Base-by-base conservation (phyloP, 225 moss, liverwort and hornwort genomes). In the Neckera pumila region DNA sequence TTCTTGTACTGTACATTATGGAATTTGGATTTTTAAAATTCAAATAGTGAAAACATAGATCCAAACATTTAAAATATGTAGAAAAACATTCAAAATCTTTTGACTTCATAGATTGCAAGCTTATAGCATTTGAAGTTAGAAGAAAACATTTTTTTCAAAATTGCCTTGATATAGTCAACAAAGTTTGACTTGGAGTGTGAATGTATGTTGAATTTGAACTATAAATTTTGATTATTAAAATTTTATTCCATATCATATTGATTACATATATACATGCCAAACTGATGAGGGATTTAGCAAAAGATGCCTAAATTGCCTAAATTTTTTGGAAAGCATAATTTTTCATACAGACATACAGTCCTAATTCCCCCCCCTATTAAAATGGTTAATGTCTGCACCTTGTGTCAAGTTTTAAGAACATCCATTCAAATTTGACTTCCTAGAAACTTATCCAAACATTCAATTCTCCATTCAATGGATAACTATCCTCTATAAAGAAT, bases 291-390 rank as follows among this genome's bases (percentile, higher is more conserved):
- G 5, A 1, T 14, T 71, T 15, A 26, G 16, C 3, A 43, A 43
- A 17, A 17, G 10, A 72, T 72, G 27, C 2, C 2, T 0, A 3
- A 43, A 28, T 42, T 9, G 3, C 5, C 1, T 8, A 15, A 26
- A 1, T 8, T 42, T 42, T 9, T 9, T 0, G 0, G 0, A 2
- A 1, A 71, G 0, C 0, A 9, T 27, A 42, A 9, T 15, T 42
- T 71, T 27, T 71, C 26, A 71, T 3, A 26, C 3, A 3, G 2
- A 27, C 45, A 45, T n/a, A n/a, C n/a, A n/a, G n/a, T n/a, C n/a
- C n/a, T n/a, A n/a, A n/a, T n/a, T n/a, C n/a, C n/a, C n/a, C n/a
- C n/a, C n/a, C n/a, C n/a, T n/a, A n/a, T n/a, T n/a, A n/a, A n/a
- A n/a, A n/a, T n/a, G 27, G 2, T 42, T 27, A 26, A 3, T 71